Conservation (phyloP, 2,329 filamentous ascomycete genomes). For the Chaetomiaceae sp. region DNA sequence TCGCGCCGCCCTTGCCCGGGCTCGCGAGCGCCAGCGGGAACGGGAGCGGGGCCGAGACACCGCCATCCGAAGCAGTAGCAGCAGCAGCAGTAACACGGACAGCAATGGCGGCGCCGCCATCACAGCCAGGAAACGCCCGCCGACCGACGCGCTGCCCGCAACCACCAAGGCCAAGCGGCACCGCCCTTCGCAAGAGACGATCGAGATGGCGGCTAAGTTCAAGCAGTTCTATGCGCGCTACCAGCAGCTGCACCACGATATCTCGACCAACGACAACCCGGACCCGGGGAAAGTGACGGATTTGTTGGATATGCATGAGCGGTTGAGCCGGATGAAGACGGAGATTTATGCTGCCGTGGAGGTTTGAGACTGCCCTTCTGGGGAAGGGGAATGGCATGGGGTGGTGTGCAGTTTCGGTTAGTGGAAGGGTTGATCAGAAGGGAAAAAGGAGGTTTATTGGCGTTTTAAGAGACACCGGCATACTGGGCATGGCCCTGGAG, state of each 20-base stretch:
- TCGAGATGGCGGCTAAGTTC: slow-evolving; percentile 53
- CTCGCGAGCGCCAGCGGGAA: slow-evolving; percentile 17
- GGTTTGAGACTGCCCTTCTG: slow-evolving; percentile 27
- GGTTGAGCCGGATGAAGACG: slow-evolving; percentile 53
- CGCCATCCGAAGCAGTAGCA: slow-evolving; percentile 27
- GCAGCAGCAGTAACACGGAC: slow-evolving; percentile 28
- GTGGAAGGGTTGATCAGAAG: background rate
- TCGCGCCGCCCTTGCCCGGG: slow-evolving; percentile 31
- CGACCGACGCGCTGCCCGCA: slow-evolving; percentile 26
- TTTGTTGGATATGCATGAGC: slow-evolving; percentile 51
- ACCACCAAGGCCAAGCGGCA: slow-evolving; percentile 37
- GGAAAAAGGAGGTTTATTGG: background rate
- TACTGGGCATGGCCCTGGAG: too few relatives aligned
- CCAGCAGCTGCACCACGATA: slow-evolving; percentile 51
- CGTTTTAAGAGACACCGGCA: too few relatives aligned
- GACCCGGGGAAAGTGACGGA: slow-evolving; percentile 47
- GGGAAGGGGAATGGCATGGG: too few relatives aligned
- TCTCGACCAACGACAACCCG: slow-evolving; percentile 47
- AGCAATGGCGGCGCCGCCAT: slow-evolving; percentile 6
- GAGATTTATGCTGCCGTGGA: slow-evolving; percentile 48
- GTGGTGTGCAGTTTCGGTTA: too few relatives aligned
- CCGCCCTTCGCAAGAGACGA: slow-evolving; percentile 43
- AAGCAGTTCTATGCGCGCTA: slow-evolving; percentile 55
- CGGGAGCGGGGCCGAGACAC: slow-evolving; percentile 22
- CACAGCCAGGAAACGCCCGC: slow-evolving; percentile 21